Percentiles rank a stretch among this genome's conserved stretches.
Conservation (phyloP, 2,329 filamentous ascomycete genomes). For the Cercospora zeae-maydis region DNA sequence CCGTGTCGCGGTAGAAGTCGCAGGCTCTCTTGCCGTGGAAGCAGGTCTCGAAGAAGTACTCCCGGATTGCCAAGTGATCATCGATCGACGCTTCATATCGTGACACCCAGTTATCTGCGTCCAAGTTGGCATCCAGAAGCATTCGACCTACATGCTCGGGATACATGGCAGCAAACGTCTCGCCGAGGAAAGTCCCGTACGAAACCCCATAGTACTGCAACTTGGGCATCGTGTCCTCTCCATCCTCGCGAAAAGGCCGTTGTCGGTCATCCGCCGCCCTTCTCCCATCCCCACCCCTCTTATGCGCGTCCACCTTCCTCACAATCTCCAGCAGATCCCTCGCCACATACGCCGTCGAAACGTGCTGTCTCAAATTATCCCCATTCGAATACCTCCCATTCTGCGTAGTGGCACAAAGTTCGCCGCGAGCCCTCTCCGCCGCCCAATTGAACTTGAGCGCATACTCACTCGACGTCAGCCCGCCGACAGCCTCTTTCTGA, state of each 20-base stretch:
- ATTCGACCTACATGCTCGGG: constrained; percentile 14
- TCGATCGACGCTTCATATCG: constrained; percentile 23
- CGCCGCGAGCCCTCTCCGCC: constrained; percentile 36
- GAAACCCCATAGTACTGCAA: constrained; percentile 36
- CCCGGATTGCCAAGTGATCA: constrained; percentile 14
- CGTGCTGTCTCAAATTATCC: constrained; percentile 31
- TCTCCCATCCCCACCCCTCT: not conserved
- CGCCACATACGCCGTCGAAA: constrained; percentile 32
- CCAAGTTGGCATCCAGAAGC: constrained; percentile 30
- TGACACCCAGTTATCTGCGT: constrained; percentile 33
- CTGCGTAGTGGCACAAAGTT: constrained; percentile 26
- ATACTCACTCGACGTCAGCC: constrained; percentile 19
- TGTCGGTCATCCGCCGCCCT: not conserved
- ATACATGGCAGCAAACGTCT: constrained; percentile 14
- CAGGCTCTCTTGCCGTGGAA: constrained; percentile 8
- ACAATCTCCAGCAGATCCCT: constrained; percentile 17
- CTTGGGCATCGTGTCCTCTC: constrained; percentile 1
- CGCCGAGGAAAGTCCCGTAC: constrained; percentile 15
- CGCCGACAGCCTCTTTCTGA: constrained; percentile 26
- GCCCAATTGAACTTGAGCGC: constrained; percentile 36
- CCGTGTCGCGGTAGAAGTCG: constrained; percentile 19
- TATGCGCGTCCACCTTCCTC: constrained; percentile 12
- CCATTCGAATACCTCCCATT: constrained; percentile 34
- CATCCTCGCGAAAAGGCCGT: not conserved
- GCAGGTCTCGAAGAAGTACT: constrained; percentile 17